Base-by-base conservation (phyloP, 805 yeast species). In the Wickerhamomyces chaumierensis region DNA sequence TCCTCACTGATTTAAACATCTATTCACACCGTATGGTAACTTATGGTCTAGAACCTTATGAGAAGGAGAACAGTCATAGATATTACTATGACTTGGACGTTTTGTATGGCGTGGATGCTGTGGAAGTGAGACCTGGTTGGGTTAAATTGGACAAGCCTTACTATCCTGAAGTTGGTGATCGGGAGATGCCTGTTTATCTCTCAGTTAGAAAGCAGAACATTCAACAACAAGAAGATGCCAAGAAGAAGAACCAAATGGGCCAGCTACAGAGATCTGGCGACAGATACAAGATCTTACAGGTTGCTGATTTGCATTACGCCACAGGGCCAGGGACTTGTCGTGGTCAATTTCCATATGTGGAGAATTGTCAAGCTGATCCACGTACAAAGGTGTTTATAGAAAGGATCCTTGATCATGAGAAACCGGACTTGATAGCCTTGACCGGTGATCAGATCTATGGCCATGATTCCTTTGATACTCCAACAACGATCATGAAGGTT, bases 371-470 rank as follows among this genome's bases (percentile, higher is more conserved):
- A 42, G 97, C 97, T 0, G 98, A 52, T 35, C 40, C 39, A 31
- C 41, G 56, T 23, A 85, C 97, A 0, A 42, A 71, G 23, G 49
- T 56, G 5, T 86, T 88, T 50, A 51, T 90, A 9, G 64, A 74
- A 6, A 56, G 56, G 17, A 81, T 83, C 0, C 60, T 90, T 35
- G 88, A 83, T 39, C 42, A 68, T 1, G 97, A 92, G 55, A 56
- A 68, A 27, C 97, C 98, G 0, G 88, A 92, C 53, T 57, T 88
- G 20, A 92, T 86, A 0, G 85, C 87, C 0, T 63, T 86, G 41
- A 78, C 96, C 0, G 98, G 98, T 6, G 98, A 90, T 60, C 95
- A 86, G 56, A 69, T 90, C 1, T 84, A 75, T 69, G 97, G 97
- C 3, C 78, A 73, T 32, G 69, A 65, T 34, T 68, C 84, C 0